A percentile compares a stretch with the other conserved stretches of the same genome.
Conservation (phyloP, 2,329 filamentous ascomycete species). For the Ophiosphaerella korrae region DNA sequence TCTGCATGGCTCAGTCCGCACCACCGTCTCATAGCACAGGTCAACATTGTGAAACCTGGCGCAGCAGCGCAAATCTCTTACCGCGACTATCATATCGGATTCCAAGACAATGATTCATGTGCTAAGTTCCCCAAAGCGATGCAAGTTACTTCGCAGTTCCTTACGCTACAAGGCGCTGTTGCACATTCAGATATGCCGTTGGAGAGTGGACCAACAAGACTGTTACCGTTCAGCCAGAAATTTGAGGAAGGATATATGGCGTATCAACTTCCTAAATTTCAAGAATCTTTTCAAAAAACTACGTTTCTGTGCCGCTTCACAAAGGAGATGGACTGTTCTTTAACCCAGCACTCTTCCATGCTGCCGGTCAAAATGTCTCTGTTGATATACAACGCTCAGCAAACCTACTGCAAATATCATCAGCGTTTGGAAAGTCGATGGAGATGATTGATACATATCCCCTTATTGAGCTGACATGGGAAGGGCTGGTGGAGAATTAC, state of each 20-base stretch:
- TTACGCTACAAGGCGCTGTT: conserved; percentile 68
- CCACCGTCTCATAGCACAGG: conserved; percentile 66
- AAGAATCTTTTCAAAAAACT: conserved; percentile 60
- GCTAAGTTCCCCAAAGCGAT: conserved; percentile 57
- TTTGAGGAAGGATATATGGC: conserved; percentile 64
- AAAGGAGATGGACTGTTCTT: conserved; percentile 68
- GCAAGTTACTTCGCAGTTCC: conserved; percentile 61
- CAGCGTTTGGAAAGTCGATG: conserved; percentile 68
- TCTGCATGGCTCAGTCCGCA: conserved; percentile 64
- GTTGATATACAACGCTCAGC: conserved; percentile 58
- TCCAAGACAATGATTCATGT: conserved; percentile 57
- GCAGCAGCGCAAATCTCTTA: conserved; percentile 63
- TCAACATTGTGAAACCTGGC: conserved; percentile 66
- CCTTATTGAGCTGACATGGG: conserved; percentile 55
- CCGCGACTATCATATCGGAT: conserved; percentile 69
- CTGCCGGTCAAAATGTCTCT: conserved; percentile 63
- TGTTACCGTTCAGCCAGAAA: conserved; percentile 65
- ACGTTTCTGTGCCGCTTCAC: conserved; percentile 58
- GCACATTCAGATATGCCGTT: conserved; percentile 66
- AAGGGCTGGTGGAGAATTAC: conserved; percentile 43
- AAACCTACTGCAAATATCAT: conserved; percentile 67
- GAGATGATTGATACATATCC: conserved; percentile 62
- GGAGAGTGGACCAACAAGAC: conserved; percentile 63
- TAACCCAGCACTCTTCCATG: conserved; percentile 67
- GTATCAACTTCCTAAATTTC: conserved; percentile 60